These are phyloP conservation scores for Cytospora piceicola DNA, from an alignment of 2,329 filamentous ascomycete species.

Conservation along the genomic window DNA sequence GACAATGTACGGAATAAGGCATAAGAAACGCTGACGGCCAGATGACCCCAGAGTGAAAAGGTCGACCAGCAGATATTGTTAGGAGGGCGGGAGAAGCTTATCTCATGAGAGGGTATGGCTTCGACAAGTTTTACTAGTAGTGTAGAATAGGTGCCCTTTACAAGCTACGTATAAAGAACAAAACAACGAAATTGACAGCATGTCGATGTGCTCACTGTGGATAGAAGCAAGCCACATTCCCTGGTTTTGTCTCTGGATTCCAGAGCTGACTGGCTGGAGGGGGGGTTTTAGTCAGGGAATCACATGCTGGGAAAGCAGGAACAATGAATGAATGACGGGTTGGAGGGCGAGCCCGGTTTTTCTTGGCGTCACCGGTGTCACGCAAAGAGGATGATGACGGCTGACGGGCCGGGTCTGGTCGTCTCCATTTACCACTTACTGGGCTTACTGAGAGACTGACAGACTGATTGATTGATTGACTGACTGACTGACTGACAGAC, in stretches of 20 bases:
- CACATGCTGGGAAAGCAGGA: constrained; percentile 9
- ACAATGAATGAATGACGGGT: constrained; percentile 8
- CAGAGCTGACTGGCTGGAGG: neutral
- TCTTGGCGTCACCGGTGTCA: neutral
- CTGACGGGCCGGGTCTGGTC: neutral
- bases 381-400: neutral
- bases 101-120: neutral
- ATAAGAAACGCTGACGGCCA: neutral
- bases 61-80: neutral
- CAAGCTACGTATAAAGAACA: neutral
- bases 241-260: neutral
- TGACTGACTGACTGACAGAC: neutral
- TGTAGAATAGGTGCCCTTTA: neutral
- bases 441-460: neutral
- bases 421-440: too few relatives aligned
- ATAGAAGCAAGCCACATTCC: neutral
- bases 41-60: neutral
- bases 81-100: neutral
- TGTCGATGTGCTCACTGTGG: neutral
- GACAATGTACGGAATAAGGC: neutral
- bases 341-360: neutral
- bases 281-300: constrained; percentile 1
- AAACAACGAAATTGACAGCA: neutral
- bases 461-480: neutral
- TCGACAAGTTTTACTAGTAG: neutral